These are phyloP conservation scores for Mixia osmundae DNA, from an alignment of 1,284 basidiomycete species.

Conservation along the genomic window DNA sequence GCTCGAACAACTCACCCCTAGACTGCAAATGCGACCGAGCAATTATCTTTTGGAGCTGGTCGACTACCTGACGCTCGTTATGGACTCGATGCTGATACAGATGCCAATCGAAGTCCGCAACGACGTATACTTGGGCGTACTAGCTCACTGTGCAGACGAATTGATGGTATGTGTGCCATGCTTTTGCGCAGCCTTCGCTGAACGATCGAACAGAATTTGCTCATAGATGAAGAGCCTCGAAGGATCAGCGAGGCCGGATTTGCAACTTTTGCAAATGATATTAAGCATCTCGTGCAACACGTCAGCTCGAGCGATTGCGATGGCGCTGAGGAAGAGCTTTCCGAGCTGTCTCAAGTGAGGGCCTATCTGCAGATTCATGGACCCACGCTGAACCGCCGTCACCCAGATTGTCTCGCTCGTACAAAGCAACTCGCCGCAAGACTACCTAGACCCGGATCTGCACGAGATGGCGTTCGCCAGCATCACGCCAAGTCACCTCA, in stretches of 20 bases:
- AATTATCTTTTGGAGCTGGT: slow-evolving; percentile 81
- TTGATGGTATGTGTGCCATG: slow-evolving; percentile 38
- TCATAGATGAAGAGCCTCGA: slow-evolving; percentile 48
- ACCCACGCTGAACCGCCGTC: neutral
- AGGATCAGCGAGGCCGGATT: slow-evolving; percentile 63
- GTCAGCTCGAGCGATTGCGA: slow-evolving; percentile 10
- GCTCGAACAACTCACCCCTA: slow-evolving; percentile 29
- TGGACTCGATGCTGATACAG: slow-evolving; percentile 72
- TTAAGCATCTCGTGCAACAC: slow-evolving; percentile 13
- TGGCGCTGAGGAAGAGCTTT: slow-evolving; percentile 48
- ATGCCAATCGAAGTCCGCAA: slow-evolving; percentile 51
- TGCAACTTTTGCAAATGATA: slow-evolving; percentile 12
- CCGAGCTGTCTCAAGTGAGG: slow-evolving; percentile 54
- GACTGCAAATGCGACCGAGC: slow-evolving; percentile 18
- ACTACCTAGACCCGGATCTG: slow-evolving; percentile 49
- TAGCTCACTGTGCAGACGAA: slow-evolving; percentile 60
- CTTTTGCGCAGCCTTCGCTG: neutral
- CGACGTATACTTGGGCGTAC: slow-evolving; percentile 61
- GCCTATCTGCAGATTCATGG: slow-evolving; percentile 1
- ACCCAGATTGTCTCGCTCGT: slow-evolving; percentile 60
- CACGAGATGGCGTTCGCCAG: slow-evolving; percentile 47
- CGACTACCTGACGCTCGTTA: slow-evolving; percentile 87
- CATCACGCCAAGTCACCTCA: too few species aligned
- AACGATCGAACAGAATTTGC: slow-evolving; percentile 36
- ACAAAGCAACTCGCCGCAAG: slow-evolving; percentile 44